A percentile compares a stretch with the other conserved stretches of the same genome.
Evolutionary conservation across 768 basidiomycete genomes (phyloP).

Genomic region (Calocera viscosa): DNA sequence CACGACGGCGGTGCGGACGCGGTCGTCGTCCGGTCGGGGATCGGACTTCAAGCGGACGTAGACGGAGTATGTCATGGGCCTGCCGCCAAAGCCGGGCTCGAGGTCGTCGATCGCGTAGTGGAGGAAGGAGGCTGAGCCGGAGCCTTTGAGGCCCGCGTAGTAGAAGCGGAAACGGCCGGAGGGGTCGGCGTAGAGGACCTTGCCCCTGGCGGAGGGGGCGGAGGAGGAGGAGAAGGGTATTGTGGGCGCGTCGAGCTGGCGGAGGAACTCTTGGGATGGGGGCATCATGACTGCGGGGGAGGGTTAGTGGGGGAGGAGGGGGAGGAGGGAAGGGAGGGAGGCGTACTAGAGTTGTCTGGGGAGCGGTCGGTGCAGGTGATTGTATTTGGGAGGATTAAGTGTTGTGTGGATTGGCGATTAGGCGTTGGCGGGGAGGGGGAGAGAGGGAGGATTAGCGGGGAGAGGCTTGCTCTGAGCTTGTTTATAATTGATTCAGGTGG

Average conservation of each 20-base stretch:
- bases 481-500: no score
- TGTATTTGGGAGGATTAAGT: background rate
- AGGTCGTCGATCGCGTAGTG: constrained; percentile 6
- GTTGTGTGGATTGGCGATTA: no score
- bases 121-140: background rate
- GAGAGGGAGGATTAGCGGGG: no score
- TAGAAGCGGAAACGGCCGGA: constrained; percentile 7
- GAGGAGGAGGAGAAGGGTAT: constrained; percentile 5
- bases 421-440: no score
- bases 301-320: background rate
- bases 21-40: background rate
- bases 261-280: background rate
- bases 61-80: background rate
- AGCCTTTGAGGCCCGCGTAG: constrained; percentile 4
- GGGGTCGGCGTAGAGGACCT: constrained; percentile 7
- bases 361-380: background rate
- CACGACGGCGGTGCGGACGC: background rate
- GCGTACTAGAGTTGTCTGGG: background rate
- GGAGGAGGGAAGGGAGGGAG: background rate
- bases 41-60: background rate
- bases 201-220: background rate
- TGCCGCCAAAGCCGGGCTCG: background rate
- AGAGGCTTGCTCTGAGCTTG: no score
- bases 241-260: constrained; percentile 6
- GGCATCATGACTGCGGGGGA: background rate